Percentiles rank a stretch among this genome's conserved stretches.
These are phyloP conservation scores for Ceratocystis harringtonii DNA, from an alignment of 2,329 filamentous ascomycete genomes.

Conservation along the genomic window DNA sequence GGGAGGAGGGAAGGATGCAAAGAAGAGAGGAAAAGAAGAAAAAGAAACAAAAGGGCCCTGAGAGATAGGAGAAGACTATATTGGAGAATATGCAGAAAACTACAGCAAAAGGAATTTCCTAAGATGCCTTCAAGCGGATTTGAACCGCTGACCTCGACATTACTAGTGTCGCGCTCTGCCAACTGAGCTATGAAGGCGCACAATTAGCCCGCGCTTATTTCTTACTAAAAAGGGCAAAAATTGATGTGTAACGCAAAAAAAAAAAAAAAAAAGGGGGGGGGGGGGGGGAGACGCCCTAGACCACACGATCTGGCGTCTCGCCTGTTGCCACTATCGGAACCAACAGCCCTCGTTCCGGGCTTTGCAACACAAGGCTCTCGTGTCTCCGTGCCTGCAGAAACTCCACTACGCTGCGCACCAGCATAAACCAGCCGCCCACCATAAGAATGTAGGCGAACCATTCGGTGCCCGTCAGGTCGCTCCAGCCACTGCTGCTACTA, in stretches of 20 bases:
- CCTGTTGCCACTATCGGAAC: constrained; percentile 77
- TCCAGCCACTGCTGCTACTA: constrained; percentile 28
- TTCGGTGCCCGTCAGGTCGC: constrained; percentile 57
- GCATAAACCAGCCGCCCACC: constrained; percentile 95
- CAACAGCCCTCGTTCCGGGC: constrained; percentile 72
- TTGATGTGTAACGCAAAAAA: too few relatives aligned
- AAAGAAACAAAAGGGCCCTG: neutral
- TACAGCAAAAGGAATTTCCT: too few relatives aligned
- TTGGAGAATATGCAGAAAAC: too few relatives aligned
- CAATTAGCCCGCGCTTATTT: neutral
- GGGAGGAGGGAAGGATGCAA: neutral
- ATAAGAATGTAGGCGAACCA: constrained; percentile 88
- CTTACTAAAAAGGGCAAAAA: neutral
- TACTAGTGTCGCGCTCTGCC: constrained; percentile 17
- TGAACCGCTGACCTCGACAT: constrained; percentile 17
- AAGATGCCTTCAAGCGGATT: constrained; percentile 15
- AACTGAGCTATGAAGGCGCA: constrained; percentile 16
- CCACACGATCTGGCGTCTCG: constrained; percentile 62
- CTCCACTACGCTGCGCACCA: constrained; percentile 86
- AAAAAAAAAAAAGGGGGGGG: too few relatives aligned
- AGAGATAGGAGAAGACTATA: too few relatives aligned
- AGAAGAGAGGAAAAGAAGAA: neutral
- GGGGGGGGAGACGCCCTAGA: constrained; percentile 30
- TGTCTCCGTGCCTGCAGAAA: constrained; percentile 78
- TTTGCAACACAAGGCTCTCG: constrained; percentile 84